Evolutionary conservation across 345 rosid species (phyloP), one percentile per base, ranked within the genome.

Genomic region (Populus pruinosa): DNA sequence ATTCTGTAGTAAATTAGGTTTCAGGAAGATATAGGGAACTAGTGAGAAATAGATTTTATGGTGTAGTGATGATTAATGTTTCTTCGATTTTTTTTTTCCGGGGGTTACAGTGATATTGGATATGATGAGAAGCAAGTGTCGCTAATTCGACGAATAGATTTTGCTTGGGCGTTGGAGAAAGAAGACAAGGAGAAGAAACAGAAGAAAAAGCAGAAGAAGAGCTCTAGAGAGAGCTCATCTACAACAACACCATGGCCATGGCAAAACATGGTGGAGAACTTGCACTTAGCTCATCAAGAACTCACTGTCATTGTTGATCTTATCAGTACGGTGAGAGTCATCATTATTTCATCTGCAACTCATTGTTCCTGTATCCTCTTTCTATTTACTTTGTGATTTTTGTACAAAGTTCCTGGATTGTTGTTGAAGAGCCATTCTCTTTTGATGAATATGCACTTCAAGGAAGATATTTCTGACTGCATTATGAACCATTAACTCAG

Each of bases 241-340:
- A 18, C 80, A 0, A 78, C 90, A 33, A 76, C 90, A 31, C 87
- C 90, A 1, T 93, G 83, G 92, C 89, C 85, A 62, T 95, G 96
- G 98, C 91, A 93, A 80, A 85, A 91, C 84, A 92, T 93, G 98
- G 91, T 90, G 43, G 97, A 95, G 90, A 95, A 95, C 77, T 83
- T 95, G 89, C 91, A 86, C 74, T 81, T 91, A 81, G 99, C 97
- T 87, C 91, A 91, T 66, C 98, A 95, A 85, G 98, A 95, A 89
- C 93, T 95, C 50, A 86, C 93, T 18, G 96, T 95, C 38, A 84
- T 95, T 77, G 78, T 92, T 33, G 98, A 95, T 88, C 97, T 93
- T 81, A 92, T 93, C 80, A 88, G 86, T 77, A 93, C 99, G 67
- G 98, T 93, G 81, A 91, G 89, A n/a, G 25, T 27, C 64, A 12